Percentiles rank a stretch among this genome's conserved stretches.
Evolutionary conservation across 495 filamentous ascomycete species (phyloP).

Genomic region (Aspergillus incahuasiensis): DNA sequence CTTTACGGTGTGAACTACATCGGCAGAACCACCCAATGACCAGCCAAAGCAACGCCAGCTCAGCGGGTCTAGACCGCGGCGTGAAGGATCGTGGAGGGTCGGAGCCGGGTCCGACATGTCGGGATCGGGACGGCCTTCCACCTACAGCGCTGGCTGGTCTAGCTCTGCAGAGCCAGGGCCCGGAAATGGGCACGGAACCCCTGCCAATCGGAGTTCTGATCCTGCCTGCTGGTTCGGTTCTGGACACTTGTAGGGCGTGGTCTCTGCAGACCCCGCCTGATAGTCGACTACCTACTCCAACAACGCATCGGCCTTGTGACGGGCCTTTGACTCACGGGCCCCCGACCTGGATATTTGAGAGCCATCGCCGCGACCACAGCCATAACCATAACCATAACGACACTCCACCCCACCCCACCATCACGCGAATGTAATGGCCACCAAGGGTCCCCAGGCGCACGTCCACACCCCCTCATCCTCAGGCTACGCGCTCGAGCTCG

Average conservation of each 20-base stretch:
- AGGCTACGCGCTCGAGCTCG: conserved; percentile 5
- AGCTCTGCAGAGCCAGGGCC: too few relatives aligned
- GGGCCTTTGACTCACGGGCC: not conserved
- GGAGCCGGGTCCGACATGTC: not conserved
- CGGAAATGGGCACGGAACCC: not conserved
- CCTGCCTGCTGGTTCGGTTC: too few relatives aligned
- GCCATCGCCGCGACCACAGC: too few relatives aligned
- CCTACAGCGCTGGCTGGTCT: too few relatives aligned
- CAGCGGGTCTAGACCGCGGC: not conserved
- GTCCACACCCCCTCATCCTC: not conserved
- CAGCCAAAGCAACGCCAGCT: not conserved
- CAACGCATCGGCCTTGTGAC: not conserved
- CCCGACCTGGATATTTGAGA: not conserved
- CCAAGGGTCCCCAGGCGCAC: not conserved
- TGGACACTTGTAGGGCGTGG: too few relatives aligned
- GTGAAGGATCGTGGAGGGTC: not conserved
- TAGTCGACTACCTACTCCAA: conserved; percentile 2
- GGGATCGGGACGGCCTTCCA: not conserved
- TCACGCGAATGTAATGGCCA: not conserved
- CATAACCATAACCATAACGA: too few relatives aligned
- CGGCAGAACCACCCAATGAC: not conserved
- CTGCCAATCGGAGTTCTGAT: not conserved
- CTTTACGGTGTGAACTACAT: too few relatives aligned
- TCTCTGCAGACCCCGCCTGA: too few relatives aligned
- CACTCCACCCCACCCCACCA: too few relatives aligned